Conservation (phyloP, 441 rosid species). For the Populus hybrid region DNA sequence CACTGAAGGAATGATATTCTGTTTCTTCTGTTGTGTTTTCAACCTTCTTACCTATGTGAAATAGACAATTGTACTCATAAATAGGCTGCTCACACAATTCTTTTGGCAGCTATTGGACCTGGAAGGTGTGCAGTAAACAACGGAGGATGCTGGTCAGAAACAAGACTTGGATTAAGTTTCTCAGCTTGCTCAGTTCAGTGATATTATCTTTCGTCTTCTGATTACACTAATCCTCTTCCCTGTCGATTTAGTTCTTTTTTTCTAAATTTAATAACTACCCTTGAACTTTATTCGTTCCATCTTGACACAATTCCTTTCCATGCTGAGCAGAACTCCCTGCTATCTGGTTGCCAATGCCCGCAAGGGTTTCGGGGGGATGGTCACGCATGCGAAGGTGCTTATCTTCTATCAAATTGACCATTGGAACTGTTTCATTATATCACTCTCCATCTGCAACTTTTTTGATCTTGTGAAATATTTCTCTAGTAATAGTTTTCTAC, state of each 20-base stretch:
- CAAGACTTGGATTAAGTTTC: conserved; percentile 48
- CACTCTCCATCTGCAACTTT: not conserved
- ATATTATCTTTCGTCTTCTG: conserved; percentile 9
- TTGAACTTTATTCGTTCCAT: not conserved
- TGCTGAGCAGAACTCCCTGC: conserved; percentile 46
- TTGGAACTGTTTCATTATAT: not conserved
- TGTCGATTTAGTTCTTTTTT: not conserved
- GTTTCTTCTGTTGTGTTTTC: not conserved
- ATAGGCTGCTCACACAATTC: not conserved
- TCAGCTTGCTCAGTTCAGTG: conserved; percentile 88
- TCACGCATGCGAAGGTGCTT: conserved; percentile 67
- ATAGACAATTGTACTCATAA: not conserved
- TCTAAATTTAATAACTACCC: not conserved
- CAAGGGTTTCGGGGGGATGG: conserved; percentile 76
- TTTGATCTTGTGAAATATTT: not conserved
- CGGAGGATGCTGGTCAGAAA: conserved; percentile 95
- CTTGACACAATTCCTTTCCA: not conserved
- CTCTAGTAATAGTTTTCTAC: not conserved
- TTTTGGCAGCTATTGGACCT: conserved; percentile 72
- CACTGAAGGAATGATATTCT: not conserved
- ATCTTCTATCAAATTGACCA: not conserved
- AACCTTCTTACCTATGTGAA: not conserved
- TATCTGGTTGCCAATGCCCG: conserved; percentile 82
- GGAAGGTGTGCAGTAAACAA: conserved; percentile 68
- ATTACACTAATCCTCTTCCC: not conserved